phyloP scores from a whole-genome alignment of 2,329 filamentous ascomycete genomes.

The Aspergillus neoniger region DNA sequence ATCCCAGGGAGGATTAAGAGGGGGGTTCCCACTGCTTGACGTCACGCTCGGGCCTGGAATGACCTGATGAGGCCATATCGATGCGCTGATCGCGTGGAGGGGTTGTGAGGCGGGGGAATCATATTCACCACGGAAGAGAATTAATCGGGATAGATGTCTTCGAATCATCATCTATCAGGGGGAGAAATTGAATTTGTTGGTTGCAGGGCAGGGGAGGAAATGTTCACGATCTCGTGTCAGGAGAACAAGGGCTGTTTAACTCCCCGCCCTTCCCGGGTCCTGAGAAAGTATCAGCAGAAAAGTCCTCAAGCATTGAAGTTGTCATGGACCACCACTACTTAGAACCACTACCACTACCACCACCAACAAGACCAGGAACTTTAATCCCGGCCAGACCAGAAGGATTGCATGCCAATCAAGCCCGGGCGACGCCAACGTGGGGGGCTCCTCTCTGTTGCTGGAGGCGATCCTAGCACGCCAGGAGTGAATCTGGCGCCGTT shows the following conservation, averaged over 20 bases:
- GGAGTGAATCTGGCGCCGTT: neutral
- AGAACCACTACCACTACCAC: neutral
- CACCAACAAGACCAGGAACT: neutral
- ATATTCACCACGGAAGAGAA: neutral
- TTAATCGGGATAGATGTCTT: neutral
- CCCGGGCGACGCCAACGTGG: neutral
- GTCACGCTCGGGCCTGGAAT: conserved; percentile 8
- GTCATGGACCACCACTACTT: neutral
- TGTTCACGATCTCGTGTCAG: neutral
- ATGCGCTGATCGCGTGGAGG: neutral
- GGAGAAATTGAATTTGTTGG: neutral
- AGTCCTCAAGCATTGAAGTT: neutral
- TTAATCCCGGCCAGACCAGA: conserved; percentile 3
- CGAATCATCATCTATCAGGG: no score
- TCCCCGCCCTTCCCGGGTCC: neutral
- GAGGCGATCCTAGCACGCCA: neutral
- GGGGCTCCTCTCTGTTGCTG: neutral
- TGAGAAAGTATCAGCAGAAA: neutral
- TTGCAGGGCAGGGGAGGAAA: neutral
- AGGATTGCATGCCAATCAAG: conserved; percentile 6
- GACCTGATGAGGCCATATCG: neutral
- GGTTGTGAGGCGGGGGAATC: neutral
- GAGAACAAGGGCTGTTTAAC: neutral
- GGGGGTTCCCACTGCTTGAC: conserved; percentile 5
- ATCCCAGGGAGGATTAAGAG: neutral